A percentile compares a stretch with the other conserved stretches of the same genome.
Evolutionary conservation across 129 eudicot genomes (phyloP).

Genomic region (Flaveria robusta): DNA sequence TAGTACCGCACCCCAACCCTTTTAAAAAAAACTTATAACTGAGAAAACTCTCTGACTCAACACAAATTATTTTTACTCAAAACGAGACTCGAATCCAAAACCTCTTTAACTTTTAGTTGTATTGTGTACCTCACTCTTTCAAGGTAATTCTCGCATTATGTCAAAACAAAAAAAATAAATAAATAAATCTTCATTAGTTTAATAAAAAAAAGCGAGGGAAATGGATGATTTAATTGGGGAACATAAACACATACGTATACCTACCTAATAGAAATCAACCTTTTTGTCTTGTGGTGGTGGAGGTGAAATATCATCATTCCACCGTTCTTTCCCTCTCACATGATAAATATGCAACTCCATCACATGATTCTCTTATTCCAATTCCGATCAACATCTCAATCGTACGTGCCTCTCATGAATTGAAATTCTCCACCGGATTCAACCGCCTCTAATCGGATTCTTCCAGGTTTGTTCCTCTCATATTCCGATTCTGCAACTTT

Average conservation of each 20-base stretch:
- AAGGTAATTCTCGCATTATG: too few species aligned
- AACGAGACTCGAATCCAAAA: too few species aligned
- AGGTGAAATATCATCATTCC: constrained; percentile 18
- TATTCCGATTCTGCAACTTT: background rate
- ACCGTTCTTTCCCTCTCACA: constrained; percentile 9
- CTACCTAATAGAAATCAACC: constrained; percentile 13
- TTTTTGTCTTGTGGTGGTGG: constrained; percentile 34
- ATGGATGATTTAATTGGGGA: background rate
- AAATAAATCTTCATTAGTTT: background rate
- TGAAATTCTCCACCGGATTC: background rate
- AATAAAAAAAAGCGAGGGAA: background rate
- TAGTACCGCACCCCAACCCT: too few species aligned
- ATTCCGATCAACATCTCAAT: background rate
- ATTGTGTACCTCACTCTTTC: too few species aligned
- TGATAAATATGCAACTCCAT: constrained; percentile 13
- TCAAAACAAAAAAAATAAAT: too few species aligned
- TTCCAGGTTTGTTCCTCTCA: constrained; percentile 22
- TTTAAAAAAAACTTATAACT: too few species aligned
- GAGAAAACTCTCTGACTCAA: too few species aligned
- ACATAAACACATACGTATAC: constrained; percentile 1
- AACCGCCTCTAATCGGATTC: constrained; percentile 9
- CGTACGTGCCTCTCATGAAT: background rate
- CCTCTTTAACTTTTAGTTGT: too few species aligned
- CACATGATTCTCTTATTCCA: background rate
- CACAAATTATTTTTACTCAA: too few species aligned